Conservation (phyloP, 805 yeast genomes). For the Starmerella tilneyi region DNA sequence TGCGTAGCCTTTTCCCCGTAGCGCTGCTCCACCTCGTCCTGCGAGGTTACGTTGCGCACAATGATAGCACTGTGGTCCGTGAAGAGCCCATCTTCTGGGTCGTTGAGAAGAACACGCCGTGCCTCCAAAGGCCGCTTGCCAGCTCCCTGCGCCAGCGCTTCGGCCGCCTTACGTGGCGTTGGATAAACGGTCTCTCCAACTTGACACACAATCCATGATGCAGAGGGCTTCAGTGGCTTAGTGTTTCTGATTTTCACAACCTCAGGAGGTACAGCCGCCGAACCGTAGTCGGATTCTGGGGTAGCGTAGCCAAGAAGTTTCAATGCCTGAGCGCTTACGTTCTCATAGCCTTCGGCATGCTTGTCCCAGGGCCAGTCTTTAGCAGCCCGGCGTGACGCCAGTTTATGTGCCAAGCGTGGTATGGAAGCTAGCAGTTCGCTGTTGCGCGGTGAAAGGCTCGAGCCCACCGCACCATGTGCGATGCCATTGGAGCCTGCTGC, state of each 20-base stretch:
- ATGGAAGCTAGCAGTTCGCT: background rate
- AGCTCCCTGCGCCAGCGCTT: background rate
- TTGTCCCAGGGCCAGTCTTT: constrained; percentile 10
- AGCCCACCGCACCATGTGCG: too few relatives aligned
- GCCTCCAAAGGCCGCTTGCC: background rate
- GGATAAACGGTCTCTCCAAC: background rate
- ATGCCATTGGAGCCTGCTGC: too few relatives aligned
- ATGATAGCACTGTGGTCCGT: background rate
- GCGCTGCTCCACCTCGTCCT: background rate
- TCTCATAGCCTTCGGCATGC: constrained; percentile 10
- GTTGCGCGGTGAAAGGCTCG: background rate
- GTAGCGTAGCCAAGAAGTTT: constrained; percentile 15
- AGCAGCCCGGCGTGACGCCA: background rate
- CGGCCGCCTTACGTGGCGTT: background rate
- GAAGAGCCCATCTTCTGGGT: background rate
- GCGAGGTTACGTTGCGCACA: background rate
- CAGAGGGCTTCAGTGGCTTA: background rate
- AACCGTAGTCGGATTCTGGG: constrained; percentile 1
- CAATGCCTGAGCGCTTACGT: constrained; percentile 10
- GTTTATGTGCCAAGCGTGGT: background rate
- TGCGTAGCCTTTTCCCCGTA: background rate
- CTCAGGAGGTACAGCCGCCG: background rate
- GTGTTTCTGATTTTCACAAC: constrained; percentile 1
- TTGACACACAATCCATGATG: constrained; percentile 2
- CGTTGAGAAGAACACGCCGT: background rate